phyloP scores from a whole-genome alignment of 2,329 filamentous ascomycete genomes.

The Achaetomium macrosporum region DNA sequence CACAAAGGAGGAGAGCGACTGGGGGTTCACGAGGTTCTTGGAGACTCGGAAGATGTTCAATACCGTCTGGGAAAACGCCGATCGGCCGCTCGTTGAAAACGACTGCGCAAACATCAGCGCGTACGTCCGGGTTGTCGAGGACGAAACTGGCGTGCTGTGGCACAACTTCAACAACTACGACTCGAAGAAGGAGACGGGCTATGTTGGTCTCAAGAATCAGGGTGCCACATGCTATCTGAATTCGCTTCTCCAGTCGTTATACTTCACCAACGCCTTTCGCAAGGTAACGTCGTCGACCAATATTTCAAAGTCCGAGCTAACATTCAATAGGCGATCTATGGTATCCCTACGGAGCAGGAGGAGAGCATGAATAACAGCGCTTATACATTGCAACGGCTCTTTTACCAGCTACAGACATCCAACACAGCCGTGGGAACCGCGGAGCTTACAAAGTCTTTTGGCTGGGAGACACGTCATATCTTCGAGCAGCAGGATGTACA shows the following conservation, averaged over 20 bases:
- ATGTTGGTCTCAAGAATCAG: conserved; percentile 93
- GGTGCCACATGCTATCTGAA: conserved; percentile 89
- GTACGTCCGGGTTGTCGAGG: conserved; percentile 74
- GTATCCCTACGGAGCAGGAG: conserved; percentile 88
- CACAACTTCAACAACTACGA: conserved; percentile 93
- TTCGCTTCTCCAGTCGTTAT: conserved; percentile 75
- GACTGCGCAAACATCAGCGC: conserved; percentile 75
- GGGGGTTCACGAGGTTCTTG: conserved; percentile 96
- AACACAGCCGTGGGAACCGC: conserved; percentile 78
- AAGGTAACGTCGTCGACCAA: conserved; percentile 52
- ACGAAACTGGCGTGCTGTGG: conserved; percentile 84
- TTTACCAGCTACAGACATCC: conserved; percentile 90
- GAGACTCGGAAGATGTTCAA: conserved; percentile 83
- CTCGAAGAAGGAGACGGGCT: conserved; percentile 98
- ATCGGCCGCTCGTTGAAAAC: conserved; percentile 69
- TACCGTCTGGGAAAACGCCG: conserved; percentile 63
- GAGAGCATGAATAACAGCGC: conserved; percentile 80
- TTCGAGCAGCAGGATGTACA: conserved; percentile 99
- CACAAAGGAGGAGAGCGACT: conserved; percentile 92
- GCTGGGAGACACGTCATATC: conserved; percentile 95
- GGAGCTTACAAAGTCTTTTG: conserved; percentile 93
- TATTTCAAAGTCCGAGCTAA: conserved; percentile 7
- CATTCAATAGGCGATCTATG: conserved; percentile 71
- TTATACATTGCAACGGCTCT: conserved; percentile 86
- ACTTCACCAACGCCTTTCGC: conserved; percentile 87